Evolutionary conservation across 208 protist species (phyloP), one percentile per base, ranked within the genome.

Genomic region (Trypanosoma melophagium): DNA sequence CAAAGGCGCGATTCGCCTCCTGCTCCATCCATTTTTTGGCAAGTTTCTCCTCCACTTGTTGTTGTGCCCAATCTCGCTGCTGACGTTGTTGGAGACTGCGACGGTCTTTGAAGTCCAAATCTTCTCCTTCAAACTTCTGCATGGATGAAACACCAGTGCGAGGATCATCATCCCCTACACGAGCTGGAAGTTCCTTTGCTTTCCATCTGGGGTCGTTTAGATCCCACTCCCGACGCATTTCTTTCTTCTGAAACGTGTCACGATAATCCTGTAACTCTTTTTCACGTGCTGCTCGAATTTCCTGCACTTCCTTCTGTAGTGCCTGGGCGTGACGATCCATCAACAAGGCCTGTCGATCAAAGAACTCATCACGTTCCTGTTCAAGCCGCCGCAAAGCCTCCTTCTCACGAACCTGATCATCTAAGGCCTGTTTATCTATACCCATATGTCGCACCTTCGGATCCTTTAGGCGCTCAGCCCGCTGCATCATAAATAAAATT

Each of bases 41-140:
- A 19, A 92, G 72, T 76, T 97, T 96, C 71, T 97, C 92, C 16
- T 96, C 89, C 47, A 87, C 63, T 66, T 97, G 90, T 79, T 94
- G 83, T 74, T 83, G 56, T 8, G 86, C 83, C 92, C 94, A 97
- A 14, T 82, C 60, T 17, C 80, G 82, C 72, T 95, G 86, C 79
- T 98, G 92, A 7, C 63, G 71, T 72, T 95, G 86, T 77, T 98
- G 95, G 0, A 80, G 81, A 4, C 62, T 41, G 28, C 81, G 77
- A 49, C 95, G 87, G 35, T 86, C 76, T 1, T 57, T 57, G 53
- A 69, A 85, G 74, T 94, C 91, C 19, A 98, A 74, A 60, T 98
- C 93, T 74, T 98, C 95, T 25, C 95, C 95, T 52, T 96, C 85
- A 64, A 98, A 95, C 66, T 90, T 93, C 74, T 98, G 94, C 50